Evolutionary conservation across 495 filamentous ascomycete species (phyloP).

Genomic region (Aspergillus panamensis): DNA sequence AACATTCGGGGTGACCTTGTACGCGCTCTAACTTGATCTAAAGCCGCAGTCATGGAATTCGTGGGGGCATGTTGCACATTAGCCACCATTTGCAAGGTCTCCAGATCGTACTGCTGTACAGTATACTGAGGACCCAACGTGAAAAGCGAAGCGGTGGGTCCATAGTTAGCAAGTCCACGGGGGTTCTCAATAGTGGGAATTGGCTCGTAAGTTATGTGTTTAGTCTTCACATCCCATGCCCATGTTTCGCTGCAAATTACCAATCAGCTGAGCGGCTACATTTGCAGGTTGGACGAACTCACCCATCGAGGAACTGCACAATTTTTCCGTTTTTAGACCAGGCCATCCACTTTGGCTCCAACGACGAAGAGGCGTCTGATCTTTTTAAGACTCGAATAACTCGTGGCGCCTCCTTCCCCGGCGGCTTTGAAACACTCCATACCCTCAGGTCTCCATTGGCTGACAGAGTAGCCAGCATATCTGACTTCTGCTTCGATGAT

Average conservation of each 20-base stretch:
- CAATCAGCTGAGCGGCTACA: constrained; percentile 11
- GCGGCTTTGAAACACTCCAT: constrained; percentile 92
- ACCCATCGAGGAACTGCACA: constrained; percentile 90
- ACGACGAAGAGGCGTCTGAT: constrained; percentile 61
- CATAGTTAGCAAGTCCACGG: constrained; percentile 79
- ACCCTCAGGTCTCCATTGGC: constrained; percentile 89
- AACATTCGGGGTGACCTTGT: constrained; percentile 31
- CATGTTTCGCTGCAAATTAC: constrained; percentile 68
- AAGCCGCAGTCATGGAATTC: constrained; percentile 70
- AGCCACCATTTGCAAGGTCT: constrained; percentile 72
- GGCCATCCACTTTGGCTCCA: constrained; percentile 89
- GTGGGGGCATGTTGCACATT: constrained; percentile 81
- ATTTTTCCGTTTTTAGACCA: constrained; percentile 99
- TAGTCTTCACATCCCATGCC: constrained; percentile 95
- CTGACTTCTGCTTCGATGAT: constrained; percentile 93
- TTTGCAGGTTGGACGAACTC: constrained; percentile 35
- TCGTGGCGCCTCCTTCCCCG: constrained; percentile 69
- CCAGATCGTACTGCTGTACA: constrained; percentile 92
- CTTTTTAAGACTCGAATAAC: constrained; percentile 85
- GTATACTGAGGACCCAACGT: constrained; percentile 84
- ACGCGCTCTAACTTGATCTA: constrained; percentile 54
- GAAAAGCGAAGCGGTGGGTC: constrained; percentile 86
- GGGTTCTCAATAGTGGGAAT: constrained; percentile 83
- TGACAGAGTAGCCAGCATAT: constrained; percentile 94
- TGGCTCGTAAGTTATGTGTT: constrained; percentile 82